phyloP scores from a whole-genome alignment of 257 asterid species.

The Salvia rosmarinus region DNA sequence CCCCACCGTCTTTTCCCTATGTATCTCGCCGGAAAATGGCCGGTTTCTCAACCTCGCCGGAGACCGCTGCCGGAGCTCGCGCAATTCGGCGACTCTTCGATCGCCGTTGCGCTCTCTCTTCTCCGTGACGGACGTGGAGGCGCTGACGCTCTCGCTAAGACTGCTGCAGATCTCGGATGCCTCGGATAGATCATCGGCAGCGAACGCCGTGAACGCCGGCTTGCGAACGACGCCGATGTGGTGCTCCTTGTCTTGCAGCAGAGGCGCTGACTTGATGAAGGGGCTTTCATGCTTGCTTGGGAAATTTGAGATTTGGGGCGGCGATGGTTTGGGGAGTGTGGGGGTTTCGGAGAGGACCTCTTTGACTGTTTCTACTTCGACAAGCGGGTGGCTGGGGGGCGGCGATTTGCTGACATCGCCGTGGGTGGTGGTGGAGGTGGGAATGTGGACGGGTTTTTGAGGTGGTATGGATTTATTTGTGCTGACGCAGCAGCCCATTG shows the following conservation, averaged over 20 bases:
- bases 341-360: conserved; percentile 77
- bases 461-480: conserved; percentile 19
- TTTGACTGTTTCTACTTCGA: conserved; percentile 69
- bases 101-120: conserved; percentile 29
- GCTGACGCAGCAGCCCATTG: conserved; percentile 72
- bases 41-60: conserved; percentile 52
- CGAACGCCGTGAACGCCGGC: conserved; percentile 35
- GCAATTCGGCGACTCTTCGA: conserved; percentile 15
- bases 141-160: conserved; percentile 41
- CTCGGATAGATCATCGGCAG: conserved; percentile 39
- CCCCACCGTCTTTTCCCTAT: conserved; percentile 39
- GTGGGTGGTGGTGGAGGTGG: conserved; percentile 13
- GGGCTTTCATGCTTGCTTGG: conserved; percentile 32
- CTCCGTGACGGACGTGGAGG: conserved; percentile 40
- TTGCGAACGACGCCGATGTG: conserved; percentile 35
- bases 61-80: conserved; percentile 52
- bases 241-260: conserved; percentile 17
- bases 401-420: conserved; percentile 49
- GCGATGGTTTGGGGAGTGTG: conserved; percentile 28
- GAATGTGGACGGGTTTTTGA: conserved; percentile 4
- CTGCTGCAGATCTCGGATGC: conserved; percentile 51
- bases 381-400: conserved; percentile 49
- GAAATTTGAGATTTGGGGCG: neutral
- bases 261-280: conserved; percentile 46
- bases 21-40: conserved; percentile 45